Conservation (phyloP, 2,329 filamentous ascomycete genomes). For the Xylaria sp. region DNA sequence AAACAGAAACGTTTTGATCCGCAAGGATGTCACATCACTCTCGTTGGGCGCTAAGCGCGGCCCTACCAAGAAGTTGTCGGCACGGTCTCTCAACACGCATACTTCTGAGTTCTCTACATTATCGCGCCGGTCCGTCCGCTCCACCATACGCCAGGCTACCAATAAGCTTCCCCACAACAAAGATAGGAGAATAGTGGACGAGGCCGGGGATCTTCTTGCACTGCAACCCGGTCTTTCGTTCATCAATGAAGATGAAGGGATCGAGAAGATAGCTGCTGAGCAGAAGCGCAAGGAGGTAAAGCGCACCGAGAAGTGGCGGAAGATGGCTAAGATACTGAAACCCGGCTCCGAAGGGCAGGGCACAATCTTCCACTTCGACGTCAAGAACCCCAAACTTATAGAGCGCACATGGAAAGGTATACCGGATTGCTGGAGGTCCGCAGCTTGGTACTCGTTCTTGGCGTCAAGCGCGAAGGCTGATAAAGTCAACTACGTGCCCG, state of each 20-base stretch:
- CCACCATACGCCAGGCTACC: constrained; percentile 66
- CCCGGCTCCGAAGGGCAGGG: constrained; percentile 65
- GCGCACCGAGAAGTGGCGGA: constrained; percentile 74
- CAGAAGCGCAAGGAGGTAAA: constrained; percentile 72
- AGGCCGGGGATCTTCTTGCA: constrained; percentile 74
- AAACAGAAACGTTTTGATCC: constrained; percentile 59
- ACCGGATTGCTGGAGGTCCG: constrained; percentile 91
- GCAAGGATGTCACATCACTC: constrained; percentile 53
- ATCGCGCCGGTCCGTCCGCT: constrained; percentile 65
- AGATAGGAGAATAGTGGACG: constrained; percentile 70
- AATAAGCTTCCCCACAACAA: constrained; percentile 71
- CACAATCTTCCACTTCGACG: constrained; percentile 82
- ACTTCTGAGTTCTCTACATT: constrained; percentile 62
- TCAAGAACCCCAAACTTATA: constrained; percentile 83
- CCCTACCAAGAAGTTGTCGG: constrained; percentile 66
- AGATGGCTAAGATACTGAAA: constrained; percentile 70
- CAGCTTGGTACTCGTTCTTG: constrained; percentile 96
- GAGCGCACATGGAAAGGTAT: constrained; percentile 98
- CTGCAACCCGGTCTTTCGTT: constrained; percentile 67
- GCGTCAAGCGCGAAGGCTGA: constrained; percentile 77
- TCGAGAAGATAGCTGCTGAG: constrained; percentile 63
- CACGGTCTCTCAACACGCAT: constrained; percentile 69
- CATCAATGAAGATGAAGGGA: constrained; percentile 65
- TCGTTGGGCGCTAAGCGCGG: constrained; percentile 56
- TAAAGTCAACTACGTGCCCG: constrained; percentile 67